phyloP scores from a whole-genome alignment of 768 basidiomycete species.

The Cyathus striatus region DNA sequence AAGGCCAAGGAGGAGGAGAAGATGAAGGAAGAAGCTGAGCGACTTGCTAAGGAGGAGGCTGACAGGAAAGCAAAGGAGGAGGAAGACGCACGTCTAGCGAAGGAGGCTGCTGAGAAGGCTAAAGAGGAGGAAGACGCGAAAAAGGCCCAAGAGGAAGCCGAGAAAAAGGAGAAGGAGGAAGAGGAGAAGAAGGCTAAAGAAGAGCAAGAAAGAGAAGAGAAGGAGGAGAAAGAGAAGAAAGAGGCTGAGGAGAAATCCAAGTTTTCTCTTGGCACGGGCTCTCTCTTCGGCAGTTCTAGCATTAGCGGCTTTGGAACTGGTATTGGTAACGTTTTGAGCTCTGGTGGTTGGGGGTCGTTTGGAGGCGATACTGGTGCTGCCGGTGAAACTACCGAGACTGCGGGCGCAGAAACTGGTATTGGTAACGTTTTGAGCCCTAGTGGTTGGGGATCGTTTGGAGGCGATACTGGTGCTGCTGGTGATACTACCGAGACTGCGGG shows the following conservation, averaged over 20 bases:
- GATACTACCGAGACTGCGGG: background rate
- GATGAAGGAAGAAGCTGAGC: slow-evolving; percentile 6
- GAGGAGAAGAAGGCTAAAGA: slow-evolving; percentile 4
- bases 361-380: background rate
- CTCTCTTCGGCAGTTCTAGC: slow-evolving; percentile 4
- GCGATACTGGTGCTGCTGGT: background rate
- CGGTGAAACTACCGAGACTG: background rate
- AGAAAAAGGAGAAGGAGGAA: slow-evolving; percentile 11
- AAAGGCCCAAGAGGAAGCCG: slow-evolving; percentile 11
- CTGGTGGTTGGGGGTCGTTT: too few species aligned
- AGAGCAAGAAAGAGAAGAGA: too few species aligned
- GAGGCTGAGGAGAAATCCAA: slow-evolving; percentile 7
- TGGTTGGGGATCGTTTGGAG: background rate
- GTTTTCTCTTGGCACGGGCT: slow-evolving; percentile 3
- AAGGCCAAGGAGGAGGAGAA: slow-evolving; percentile 6
- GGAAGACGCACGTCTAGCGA: background rate
- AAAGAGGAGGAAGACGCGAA: slow-evolving; percentile 3
- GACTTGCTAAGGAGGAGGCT: slow-evolving; percentile 12
- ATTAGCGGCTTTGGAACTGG: too few species aligned
- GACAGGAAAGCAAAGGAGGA: slow-evolving; percentile 8
- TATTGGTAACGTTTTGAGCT: too few species aligned
- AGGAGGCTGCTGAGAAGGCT: slow-evolving; percentile 6
- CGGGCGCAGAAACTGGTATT: slow-evolving; percentile 2
- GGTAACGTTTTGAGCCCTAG: too few species aligned
- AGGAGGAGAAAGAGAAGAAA: slow-evolving; percentile 12